A percentile compares a stretch with the other conserved stretches of the same genome.
phyloP scores from a whole-genome alignment of 192 early-diverging fungal species.

The Kickxella alabastrina region DNA sequence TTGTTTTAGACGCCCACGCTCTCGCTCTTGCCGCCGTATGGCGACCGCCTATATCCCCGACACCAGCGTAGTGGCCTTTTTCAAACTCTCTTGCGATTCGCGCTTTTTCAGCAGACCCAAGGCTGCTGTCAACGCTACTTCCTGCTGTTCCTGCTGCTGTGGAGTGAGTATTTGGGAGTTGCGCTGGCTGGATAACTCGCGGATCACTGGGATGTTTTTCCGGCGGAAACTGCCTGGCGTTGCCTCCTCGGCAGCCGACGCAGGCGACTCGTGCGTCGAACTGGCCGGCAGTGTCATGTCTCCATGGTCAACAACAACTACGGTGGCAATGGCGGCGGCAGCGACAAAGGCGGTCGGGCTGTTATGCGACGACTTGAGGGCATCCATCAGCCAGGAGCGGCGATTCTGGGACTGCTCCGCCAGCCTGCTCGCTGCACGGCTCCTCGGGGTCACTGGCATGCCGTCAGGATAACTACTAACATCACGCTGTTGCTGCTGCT shows the following conservation, averaged over 20 bases:
- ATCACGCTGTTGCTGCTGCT: constrained; percentile 6
- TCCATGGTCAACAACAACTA: not conserved
- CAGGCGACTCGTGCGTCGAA: not conserved
- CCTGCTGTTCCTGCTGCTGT: not conserved
- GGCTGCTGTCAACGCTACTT: not conserved
- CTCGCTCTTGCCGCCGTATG: constrained; percentile 45
- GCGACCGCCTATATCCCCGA: constrained; percentile 23
- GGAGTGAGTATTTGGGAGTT: not conserved
- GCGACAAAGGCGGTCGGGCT: too few species aligned
- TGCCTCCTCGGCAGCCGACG: not conserved
- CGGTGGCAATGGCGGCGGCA: too few species aligned
- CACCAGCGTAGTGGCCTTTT: constrained; percentile 1
- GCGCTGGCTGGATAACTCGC: not conserved
- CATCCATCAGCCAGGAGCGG: constrained; percentile 8
- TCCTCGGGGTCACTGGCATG: not conserved
- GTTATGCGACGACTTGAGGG: not conserved
- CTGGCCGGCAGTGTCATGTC: not conserved
- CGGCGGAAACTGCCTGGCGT: not conserved
- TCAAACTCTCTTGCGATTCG: constrained; percentile 11
- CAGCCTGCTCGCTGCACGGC: not conserved
- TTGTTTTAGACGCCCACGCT: constrained; percentile 40
- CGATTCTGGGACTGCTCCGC: not conserved
- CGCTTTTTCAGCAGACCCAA: constrained; percentile 10
- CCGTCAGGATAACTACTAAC: not conserved
- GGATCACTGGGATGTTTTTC: not conserved